phyloP scores from a whole-genome alignment of 2,329 filamentous ascomycete genomes.

The Cladosporium phlei region DNA sequence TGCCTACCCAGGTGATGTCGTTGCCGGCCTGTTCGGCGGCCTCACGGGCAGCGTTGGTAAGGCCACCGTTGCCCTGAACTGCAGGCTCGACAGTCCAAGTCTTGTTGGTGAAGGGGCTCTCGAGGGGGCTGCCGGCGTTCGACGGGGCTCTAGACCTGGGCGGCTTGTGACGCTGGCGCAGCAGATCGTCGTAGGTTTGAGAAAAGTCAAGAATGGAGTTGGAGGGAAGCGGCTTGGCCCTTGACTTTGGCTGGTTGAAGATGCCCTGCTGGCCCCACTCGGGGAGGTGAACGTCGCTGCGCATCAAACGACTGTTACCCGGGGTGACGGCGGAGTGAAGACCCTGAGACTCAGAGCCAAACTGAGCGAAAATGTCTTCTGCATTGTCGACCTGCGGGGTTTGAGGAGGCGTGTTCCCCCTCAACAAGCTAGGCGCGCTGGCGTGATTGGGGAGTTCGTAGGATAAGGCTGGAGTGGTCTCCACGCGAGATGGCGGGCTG shows the following conservation, averaged over 20 bases:
- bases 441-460: conserved; percentile 27
- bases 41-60: conserved; percentile 81
- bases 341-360: conserved; percentile 42
- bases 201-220: conserved; percentile 68
- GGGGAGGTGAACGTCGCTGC: conserved; percentile 69
- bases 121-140: conserved; percentile 35
- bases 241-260: conserved; percentile 72
- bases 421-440: conserved; percentile 37
- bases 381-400: conserved; percentile 37
- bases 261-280: conserved; percentile 65
- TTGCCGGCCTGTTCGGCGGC: conserved; percentile 65
- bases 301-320: conserved; percentile 52
- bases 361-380: conserved; percentile 45
- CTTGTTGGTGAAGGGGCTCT: conserved; percentile 60
- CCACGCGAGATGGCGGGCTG: conserved; percentile 22
- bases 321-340: conserved; percentile 46
- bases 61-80: conserved; percentile 86
- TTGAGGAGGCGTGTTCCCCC: conserved; percentile 36
- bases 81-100: conserved; percentile 79
- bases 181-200: conserved; percentile 40
- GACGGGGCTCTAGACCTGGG: conserved; percentile 18
- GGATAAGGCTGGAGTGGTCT: conserved; percentile 47
- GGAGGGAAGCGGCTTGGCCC: conserved; percentile 68
- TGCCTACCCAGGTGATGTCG: conserved; percentile 86
- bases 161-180: conserved; percentile 17